Evolutionary conservation across 257 asterid species (phyloP), one percentile per base, ranked within the genome.

Genomic region (Galeopsis tetrahit): DNA sequence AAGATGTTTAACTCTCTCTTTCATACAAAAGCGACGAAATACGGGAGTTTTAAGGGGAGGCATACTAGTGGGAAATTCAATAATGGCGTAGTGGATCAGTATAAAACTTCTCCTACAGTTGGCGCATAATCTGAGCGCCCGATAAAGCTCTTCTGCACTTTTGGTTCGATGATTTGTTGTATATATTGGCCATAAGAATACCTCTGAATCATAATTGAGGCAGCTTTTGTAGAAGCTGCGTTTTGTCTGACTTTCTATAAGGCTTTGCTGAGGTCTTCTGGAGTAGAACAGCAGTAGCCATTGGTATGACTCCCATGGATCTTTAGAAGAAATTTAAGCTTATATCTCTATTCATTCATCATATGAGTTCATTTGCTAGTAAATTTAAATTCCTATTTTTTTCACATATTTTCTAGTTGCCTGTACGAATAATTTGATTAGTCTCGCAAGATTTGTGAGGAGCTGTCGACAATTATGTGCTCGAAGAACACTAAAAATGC

Each of bases 31-130:
- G 77, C 78, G 1, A 11, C 68, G 63, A 90, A 82, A 79, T 84
- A 87, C 5, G 85, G 96, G 46, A 87, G 98, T 78, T 87, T 90
- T 59, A 92, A 92, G 85, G 82, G 63, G 61, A 83, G 86, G 77
- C 86, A 78, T 66, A 68, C 85, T 43, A 88, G 93, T 66, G 94
- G 88, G 75, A 89, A 85, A 48, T 81, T 87, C 81, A 83, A 75
- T 78, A 82, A 72, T 28, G 86, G 67, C 6, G 77, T 66, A 6
- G 75, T 79, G 46, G 95, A 79, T 80, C 88, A 81, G 80, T 63
- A 59, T 69, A 86, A 76, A 63, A 57, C 87, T 44, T 73, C 93
- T 57, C 88, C 89, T 3, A 56, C 73, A 6, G 72, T 76, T 14
- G 75, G 61, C 79, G 82, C 61, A 6, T 70, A 44, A 40, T 11